Evolutionary conservation across 2,329 filamentous ascomycete species (phyloP), one percentile per base, ranked within the genome.

Genomic region (Colletotrichum theobromicola): DNA sequence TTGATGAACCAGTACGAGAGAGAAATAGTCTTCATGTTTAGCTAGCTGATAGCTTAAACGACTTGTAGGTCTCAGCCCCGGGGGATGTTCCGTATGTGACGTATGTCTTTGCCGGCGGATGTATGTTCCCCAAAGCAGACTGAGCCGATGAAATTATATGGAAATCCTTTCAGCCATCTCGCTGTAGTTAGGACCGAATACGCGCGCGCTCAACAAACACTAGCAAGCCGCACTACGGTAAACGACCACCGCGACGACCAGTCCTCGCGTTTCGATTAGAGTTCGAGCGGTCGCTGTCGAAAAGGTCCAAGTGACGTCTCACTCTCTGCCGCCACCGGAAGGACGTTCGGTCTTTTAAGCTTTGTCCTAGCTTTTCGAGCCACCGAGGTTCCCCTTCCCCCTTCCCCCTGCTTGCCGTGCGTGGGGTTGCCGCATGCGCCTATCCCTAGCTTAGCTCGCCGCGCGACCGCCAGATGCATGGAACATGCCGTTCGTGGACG

Each of bases 271-370:
- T 73, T 50, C n/a, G n/a, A n/a, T n/a, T 65, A 65, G 58, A 70
- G 28, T 73, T 73, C 35, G 1, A n/a, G 13, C 50, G 34, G 34
- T 30, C 18, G 32, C 42, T 50, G 42, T 53, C n/a, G 8, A 50
- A 62, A 53, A 10, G 58, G 65, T 70, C 66, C 58, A 60, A 50
- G 66, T 73, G 70, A 70, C 57, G 70, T 70, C 66, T 65, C 70
- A 64, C 34, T 24, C 66, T 50, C 60, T 42, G 46, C 66, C 60
- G 28, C 66, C 66, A 60, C 57, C 58, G 58, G 21, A 58, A n/a
- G 26, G 66, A 50, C 58, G 35, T 21, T 42, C n/a, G 16, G 53
- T 8, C 10, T 21, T 21, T 37, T 72, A 53, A 58, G 34, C 57
- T 63, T 73, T 73, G n/a, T 42, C 21, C 28, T 64, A 15, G 37